A percentile compares a stretch with the other conserved stretches of the same genome.
These are phyloP conservation scores for Tylopilus felleus DNA, from an alignment of 768 basidiomycete genomes.

Conservation along the genomic window DNA sequence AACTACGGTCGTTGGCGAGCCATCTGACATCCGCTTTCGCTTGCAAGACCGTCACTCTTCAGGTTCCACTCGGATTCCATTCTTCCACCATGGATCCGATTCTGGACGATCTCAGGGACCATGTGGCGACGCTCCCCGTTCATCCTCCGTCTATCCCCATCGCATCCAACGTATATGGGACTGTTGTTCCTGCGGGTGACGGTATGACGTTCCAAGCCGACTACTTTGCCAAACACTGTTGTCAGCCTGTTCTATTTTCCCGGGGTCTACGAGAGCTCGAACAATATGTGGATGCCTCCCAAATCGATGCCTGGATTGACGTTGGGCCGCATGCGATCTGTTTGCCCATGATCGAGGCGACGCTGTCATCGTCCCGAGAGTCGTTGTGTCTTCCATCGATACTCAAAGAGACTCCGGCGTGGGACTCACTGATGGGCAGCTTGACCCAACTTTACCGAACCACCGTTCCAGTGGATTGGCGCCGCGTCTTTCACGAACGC, in stretches of 20 bases:
- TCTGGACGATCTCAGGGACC: conserved; percentile 42
- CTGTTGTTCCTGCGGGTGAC: conserved; percentile 52
- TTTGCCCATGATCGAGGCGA: conserved; percentile 52
- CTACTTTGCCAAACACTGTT: conserved; percentile 61
- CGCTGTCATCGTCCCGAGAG: conserved; percentile 28
- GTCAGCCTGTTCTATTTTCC: conserved; percentile 52
- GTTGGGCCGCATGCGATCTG: conserved; percentile 60
- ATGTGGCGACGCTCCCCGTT: conserved; percentile 38
- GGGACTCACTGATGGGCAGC: conserved; percentile 43
- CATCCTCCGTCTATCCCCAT: conserved; percentile 53
- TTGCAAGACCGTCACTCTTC: conserved; percentile 43
- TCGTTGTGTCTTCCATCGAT: conserved; percentile 48
- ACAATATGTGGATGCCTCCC: conserved; percentile 21
- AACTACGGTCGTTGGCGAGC: conserved; percentile 41
- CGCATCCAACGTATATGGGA: conserved; percentile 59
- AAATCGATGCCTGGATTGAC: conserved; percentile 56
- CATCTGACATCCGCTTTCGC: conserved; percentile 35
- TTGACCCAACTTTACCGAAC: conserved; percentile 49
- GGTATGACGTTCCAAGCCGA: conserved; percentile 41
- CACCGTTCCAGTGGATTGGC: conserved; percentile 47
- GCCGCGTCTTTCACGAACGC: conserved; percentile 48
- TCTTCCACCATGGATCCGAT: conserved; percentile 61
- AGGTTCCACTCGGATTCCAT: conserved; percentile 64
- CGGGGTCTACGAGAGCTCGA: conserved; percentile 45
- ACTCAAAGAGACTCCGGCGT: conserved; percentile 41